Base-by-base conservation (phyloP, 768 basidiomycete genomes). In the Mycena rosella region DNA sequence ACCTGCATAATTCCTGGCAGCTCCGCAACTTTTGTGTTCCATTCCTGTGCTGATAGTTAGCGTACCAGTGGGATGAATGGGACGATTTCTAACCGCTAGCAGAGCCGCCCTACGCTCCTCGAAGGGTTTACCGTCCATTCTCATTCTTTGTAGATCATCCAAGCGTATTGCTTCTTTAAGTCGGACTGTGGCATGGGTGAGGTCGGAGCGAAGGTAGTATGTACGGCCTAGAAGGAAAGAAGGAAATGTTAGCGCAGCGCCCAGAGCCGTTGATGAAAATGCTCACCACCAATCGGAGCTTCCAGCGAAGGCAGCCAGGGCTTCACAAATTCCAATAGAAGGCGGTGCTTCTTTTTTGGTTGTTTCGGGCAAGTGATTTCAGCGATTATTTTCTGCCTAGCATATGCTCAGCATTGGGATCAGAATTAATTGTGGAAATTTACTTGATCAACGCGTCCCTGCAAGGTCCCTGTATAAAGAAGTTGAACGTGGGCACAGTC, bases 391-490 rank as follows among this genome's bases (percentile, higher is more conserved):
- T 36, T 49, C 4, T 27, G 22, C n/a, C 55, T 57, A 18, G 18
- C 1, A 26, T 40, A 17, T 4, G 6, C 15, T 57, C 1, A 57
- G 55, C 13, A 11, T 24, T 18, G 24, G 38, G 10, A 17, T 5
- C 20, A 15, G 27, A 26, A 18, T 10, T 5, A 17, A 44, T 27
- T 7, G 2, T 27, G 2, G 47, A 26, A 24, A 48, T 48, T 48
- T 36, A 60, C 59, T 34, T 38, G 47, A 60, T 38, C 8, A 49
- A 48, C 32, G 47, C 59, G 26, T 49, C 22, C 14, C 32, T 36
- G 26, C 59, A 60, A 0, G 36, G 22, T 2, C 59, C 47, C 59
- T 60, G n/a, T 7, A 10, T 26, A n/a, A 5, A 27, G 1, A 13
- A 36, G 5, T 60, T 7, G 49, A 27, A 34, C 4, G 2, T 10